Evolutionary conservation across 2,329 filamentous ascomycete genomes (phyloP).

Genomic region (Alternaria tenuissima): DNA sequence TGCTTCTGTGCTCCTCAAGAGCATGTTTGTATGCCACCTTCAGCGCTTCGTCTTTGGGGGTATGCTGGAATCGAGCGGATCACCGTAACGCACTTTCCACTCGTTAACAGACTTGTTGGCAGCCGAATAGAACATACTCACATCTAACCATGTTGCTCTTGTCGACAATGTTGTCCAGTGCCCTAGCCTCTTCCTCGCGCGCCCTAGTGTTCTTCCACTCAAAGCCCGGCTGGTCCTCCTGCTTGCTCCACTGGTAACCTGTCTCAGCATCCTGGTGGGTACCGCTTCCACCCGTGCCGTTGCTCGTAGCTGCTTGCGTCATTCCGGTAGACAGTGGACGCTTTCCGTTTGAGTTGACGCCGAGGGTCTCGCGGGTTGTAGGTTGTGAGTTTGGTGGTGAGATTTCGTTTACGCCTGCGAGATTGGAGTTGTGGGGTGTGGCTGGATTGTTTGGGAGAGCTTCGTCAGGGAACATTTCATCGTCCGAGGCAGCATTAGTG

Average conservation of each 20-base stretch:
- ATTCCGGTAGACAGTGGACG: conserved; percentile 32
- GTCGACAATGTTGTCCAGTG: conserved; percentile 47
- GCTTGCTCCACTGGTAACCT: conserved; percentile 49
- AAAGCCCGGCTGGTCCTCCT: conserved; percentile 49
- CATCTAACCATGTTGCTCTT: conserved; percentile 45
- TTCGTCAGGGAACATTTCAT: conserved; percentile 56
- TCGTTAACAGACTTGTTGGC: conserved; percentile 18
- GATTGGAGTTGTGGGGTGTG: conserved; percentile 51
- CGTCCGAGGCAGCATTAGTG: conserved; percentile 44
- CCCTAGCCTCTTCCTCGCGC: conserved; percentile 47
- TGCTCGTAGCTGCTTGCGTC: conserved; percentile 24
- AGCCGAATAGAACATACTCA: conserved; percentile 19
- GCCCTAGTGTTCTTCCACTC: conserved; percentile 51
- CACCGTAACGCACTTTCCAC: conserved; percentile 43
- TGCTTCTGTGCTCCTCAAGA: neutral
- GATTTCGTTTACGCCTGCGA: conserved; percentile 54
- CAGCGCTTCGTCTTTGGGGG: conserved; percentile 38
- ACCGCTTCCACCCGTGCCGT: conserved; percentile 11
- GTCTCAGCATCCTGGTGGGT: conserved; percentile 35
- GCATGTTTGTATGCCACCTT: conserved; percentile 9
- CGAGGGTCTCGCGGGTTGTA: conserved; percentile 33
- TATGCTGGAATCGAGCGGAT: conserved; percentile 45
- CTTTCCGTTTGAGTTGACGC: conserved; percentile 51
- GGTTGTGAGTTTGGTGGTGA: conserved; percentile 64
- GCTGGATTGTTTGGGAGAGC: conserved; percentile 47